These are phyloP conservation scores for Solanum ossicruentum DNA, from an alignment of 257 asterid species.

Conservation along the genomic window DNA sequence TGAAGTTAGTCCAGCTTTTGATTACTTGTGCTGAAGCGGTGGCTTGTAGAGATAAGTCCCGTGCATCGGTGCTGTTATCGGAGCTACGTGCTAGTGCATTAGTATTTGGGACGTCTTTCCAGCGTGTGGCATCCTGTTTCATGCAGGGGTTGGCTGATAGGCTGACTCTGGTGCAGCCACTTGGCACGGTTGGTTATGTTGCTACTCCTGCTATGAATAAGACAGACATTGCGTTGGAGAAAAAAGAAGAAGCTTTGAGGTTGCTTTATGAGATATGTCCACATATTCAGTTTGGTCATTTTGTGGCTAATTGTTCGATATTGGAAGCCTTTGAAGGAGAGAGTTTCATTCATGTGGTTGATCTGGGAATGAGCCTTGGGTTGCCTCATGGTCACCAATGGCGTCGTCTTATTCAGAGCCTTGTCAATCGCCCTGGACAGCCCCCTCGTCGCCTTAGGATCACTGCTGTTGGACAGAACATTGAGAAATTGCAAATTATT, in stretches of 20 bases:
- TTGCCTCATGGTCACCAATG: conserved; percentile 64
- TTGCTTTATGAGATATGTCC: conserved; percentile 56
- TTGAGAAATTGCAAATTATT: conserved; percentile 17
- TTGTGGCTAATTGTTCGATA: conserved; percentile 47
- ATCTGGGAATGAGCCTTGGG: conserved; percentile 69
- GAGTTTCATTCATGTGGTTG: conserved; percentile 72
- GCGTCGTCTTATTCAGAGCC: conserved; percentile 41
- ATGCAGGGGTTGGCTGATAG: conserved; percentile 63
- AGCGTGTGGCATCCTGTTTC: conserved; percentile 75
- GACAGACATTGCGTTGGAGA: conserved; percentile 29
- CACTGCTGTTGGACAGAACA: conserved; percentile 46
- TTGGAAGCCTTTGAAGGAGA: conserved; percentile 96
- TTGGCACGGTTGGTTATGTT: conserved; percentile 43
- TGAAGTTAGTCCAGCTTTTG: conserved; percentile 53
- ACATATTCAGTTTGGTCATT: conserved; percentile 59
- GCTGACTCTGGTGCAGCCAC: conserved; percentile 57
- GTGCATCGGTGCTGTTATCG: conserved; percentile 42
- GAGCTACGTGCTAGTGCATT: conserved; percentile 57
- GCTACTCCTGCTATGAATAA: conserved; percentile 25
- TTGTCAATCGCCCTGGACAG: conserved; percentile 25
- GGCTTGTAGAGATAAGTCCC: conserved; percentile 62
- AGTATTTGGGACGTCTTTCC: conserved; percentile 75
- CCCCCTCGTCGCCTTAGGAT: conserved; percentile 31
- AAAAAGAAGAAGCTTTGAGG: conserved; percentile 46
- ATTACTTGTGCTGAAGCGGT: conserved; percentile 80